Evolutionary conservation across 345 rosid species (phyloP).

Genomic region (Erysimum cheiranthoides): DNA sequence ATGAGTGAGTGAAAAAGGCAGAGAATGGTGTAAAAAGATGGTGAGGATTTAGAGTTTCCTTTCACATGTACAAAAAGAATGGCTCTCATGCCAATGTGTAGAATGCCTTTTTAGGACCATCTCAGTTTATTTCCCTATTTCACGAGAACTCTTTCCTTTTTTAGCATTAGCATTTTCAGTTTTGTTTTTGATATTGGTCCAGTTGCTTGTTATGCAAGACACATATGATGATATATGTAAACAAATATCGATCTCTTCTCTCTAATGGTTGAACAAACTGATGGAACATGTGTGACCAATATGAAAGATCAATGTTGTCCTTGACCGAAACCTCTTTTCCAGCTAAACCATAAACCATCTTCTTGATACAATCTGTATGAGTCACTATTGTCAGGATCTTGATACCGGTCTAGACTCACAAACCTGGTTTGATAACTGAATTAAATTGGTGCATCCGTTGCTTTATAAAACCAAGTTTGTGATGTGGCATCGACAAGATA

Average conservation of each 20-base stretch:
- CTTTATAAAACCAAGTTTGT: too few species aligned
- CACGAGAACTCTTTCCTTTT: conserved; percentile 40
- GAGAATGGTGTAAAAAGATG: conserved; percentile 56
- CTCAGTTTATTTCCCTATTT: conserved; percentile 28
- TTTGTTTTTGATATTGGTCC: conserved; percentile 1
- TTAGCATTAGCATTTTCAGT: not conserved
- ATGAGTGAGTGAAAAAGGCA: conserved; percentile 47
- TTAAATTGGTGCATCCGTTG: too few species aligned
- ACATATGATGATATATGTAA: not conserved
- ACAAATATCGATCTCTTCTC: not conserved
- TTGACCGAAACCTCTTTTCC: too few species aligned
- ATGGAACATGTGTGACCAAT: not conserved
- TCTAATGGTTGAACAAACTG: not conserved
- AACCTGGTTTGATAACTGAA: too few species aligned
- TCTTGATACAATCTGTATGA: too few species aligned
- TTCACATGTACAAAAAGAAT: conserved; percentile 58
- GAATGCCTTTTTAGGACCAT: conserved; percentile 48
- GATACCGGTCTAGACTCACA: too few species aligned
- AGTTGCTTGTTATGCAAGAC: conserved; percentile 15
- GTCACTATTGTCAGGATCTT: too few species aligned
- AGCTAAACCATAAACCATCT: too few species aligned
- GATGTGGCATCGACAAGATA: too few species aligned
- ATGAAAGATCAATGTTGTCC: too few species aligned
- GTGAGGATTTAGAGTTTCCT: conserved; percentile 46
- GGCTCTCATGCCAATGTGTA: conserved; percentile 48